Evolutionary conservation across 805 yeast genomes (phyloP).

Genomic region (Wickerhamomyces alni): DNA sequence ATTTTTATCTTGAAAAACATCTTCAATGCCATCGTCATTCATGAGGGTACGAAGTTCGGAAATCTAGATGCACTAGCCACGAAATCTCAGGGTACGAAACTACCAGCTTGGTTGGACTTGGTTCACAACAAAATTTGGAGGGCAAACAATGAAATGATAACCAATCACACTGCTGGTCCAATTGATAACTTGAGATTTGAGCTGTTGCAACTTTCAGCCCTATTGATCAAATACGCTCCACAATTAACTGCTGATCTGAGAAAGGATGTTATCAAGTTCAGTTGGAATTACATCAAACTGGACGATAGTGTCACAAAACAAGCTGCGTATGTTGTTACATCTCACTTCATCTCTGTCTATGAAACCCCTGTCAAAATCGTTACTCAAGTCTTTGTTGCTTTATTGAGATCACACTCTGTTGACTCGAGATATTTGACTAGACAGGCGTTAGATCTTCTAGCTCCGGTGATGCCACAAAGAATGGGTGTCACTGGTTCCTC

Average conservation of each 20-base stretch:
- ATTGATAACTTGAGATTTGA: constrained; percentile 73
- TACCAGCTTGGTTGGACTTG: constrained; percentile 57
- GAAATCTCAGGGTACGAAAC: constrained; percentile 20
- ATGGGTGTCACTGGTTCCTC: constrained; percentile 45
- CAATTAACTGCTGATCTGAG: constrained; percentile 49
- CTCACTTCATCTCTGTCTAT: constrained; percentile 78
- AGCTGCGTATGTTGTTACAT: constrained; percentile 84
- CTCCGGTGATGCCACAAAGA: constrained; percentile 76
- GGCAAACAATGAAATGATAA: constrained; percentile 45
- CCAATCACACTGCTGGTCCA: constrained; percentile 55
- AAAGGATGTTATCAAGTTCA: constrained; percentile 85
- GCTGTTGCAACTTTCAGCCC: constrained; percentile 73
- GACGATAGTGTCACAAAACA: constrained; percentile 89
- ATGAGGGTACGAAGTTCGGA: constrained; percentile 48
- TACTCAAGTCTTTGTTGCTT: constrained; percentile 86
- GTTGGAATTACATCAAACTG: constrained; percentile 87
- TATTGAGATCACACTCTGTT: constrained; percentile 74
- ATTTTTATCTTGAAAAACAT: constrained; percentile 57
- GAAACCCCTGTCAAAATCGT: constrained; percentile 88
- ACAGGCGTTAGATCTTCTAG: constrained; percentile 82
- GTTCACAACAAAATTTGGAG: constrained; percentile 72
- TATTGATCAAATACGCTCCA: constrained; percentile 67
- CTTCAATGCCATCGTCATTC: constrained; percentile 58
- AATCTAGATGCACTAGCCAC: constrained; percentile 41
- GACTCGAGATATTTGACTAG: constrained; percentile 81